Evolutionary conservation across 2,329 filamentous ascomycete genomes (phyloP).

Genomic region (Fusarium sp.): DNA sequence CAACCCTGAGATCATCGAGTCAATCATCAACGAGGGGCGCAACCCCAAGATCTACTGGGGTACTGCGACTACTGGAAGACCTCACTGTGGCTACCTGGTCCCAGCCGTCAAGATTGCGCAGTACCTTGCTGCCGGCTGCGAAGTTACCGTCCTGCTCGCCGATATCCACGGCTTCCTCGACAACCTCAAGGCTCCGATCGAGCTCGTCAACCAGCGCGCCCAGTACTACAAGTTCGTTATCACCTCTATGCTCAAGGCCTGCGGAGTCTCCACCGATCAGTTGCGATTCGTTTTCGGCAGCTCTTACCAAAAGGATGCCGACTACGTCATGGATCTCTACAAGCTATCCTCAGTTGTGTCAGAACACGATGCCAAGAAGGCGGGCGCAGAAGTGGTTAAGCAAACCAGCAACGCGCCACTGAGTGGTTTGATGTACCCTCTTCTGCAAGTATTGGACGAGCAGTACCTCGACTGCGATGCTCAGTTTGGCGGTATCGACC

Average conservation of each 20-base stretch:
- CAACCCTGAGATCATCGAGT: constrained; percentile 83
- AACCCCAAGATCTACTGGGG: constrained; percentile 87
- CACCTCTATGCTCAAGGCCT: constrained; percentile 76
- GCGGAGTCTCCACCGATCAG: constrained; percentile 80
- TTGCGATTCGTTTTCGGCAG: constrained; percentile 87
- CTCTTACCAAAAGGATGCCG: constrained; percentile 76
- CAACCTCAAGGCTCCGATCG: constrained; percentile 85
- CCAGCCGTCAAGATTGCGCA: constrained; percentile 90
- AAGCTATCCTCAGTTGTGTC: constrained; percentile 75
- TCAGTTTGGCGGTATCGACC: constrained; percentile 86
- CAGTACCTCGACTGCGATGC: constrained; percentile 87
- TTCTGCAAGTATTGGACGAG: constrained; percentile 88
- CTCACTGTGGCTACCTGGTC: constrained; percentile 90
- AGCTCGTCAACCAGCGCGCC: constrained; percentile 82
- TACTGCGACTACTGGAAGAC: constrained; percentile 86
- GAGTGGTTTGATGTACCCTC: constrained; percentile 56
- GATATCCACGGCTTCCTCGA: constrained; percentile 82
- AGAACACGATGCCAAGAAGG: constrained; percentile 86
- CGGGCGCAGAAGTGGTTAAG: constrained; percentile 94
- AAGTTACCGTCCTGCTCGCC: constrained; percentile 80
- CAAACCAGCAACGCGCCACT: constrained; percentile 80
- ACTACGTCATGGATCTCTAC: constrained; percentile 91
- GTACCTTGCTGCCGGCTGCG: constrained; percentile 83
- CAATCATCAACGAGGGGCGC: constrained; percentile 73
- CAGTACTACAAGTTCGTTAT: constrained; percentile 86